Evolutionary conservation across 768 basidiomycete genomes (phyloP).

Genomic region (Psilocybe cyanescens): DNA sequence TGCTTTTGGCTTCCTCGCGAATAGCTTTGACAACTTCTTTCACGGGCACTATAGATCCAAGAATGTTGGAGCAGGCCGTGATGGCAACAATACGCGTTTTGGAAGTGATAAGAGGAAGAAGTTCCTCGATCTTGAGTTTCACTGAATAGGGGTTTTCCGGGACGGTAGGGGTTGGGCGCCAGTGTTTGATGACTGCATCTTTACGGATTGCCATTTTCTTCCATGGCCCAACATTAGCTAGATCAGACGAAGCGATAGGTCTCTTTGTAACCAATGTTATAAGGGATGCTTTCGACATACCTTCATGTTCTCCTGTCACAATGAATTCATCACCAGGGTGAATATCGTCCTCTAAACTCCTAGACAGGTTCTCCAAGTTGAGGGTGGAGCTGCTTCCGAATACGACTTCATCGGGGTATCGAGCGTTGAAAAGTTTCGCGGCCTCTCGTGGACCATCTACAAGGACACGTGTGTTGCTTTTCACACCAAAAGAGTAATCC

Average conservation of each 20-base stretch:
- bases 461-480: conserved; percentile 53
- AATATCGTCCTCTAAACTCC: conserved; percentile 60
- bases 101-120: conserved; percentile 62
- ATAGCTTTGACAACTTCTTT: conserved; percentile 57
- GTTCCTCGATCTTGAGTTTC: conserved; percentile 51
- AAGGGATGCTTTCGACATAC: conserved; percentile 33
- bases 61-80: conserved; percentile 75
- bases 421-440: conserved; percentile 65
- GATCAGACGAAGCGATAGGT: background rate
- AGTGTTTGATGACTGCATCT: conserved; percentile 59
- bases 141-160: conserved; percentile 72
- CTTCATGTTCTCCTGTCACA: conserved; percentile 81
- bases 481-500: conserved; percentile 61
- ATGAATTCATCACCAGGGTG: conserved; percentile 73
- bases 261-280: background rate
- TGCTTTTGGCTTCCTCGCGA: conserved; percentile 50
- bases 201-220: conserved; percentile 68
- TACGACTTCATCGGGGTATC: conserved; percentile 62
- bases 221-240: conserved; percentile 80
- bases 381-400: conserved; percentile 71
- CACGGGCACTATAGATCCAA: conserved; percentile 68
- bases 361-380: conserved; percentile 70
- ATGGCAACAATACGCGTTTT: conserved; percentile 77
- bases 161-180: conserved; percentile 53
- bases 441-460: conserved; percentile 53